Conservation (phyloP, 2,329 filamentous ascomycete species). For the Fusarium napiforme region DNA sequence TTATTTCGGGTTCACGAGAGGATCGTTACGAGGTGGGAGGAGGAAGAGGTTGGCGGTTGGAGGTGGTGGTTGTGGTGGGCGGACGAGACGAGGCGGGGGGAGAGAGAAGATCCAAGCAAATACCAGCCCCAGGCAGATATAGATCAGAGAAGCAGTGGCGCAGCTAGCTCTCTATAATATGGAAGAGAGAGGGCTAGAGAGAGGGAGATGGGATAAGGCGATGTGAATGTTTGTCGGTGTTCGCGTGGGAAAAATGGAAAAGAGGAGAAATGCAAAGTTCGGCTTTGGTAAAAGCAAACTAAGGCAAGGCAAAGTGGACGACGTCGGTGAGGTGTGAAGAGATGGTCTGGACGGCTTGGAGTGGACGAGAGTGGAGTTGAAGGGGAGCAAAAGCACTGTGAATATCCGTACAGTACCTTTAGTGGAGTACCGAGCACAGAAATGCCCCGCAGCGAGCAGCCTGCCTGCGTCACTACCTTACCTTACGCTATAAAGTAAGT, state of each 20-base stretch:
- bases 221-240: conserved; percentile 1
- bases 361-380: conserved; percentile 36
- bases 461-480: conserved; percentile 20
- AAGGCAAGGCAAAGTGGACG: conserved; percentile 37
- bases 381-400: conserved; percentile 24
- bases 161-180: conserved; percentile 26
- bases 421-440: conserved; percentile 24
- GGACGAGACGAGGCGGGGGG: conserved; percentile 41
- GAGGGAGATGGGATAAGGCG: background rate
- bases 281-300: conserved; percentile 34
- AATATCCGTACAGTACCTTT: conserved; percentile 22
- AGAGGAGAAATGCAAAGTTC: conserved; percentile 39
- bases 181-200: background rate
- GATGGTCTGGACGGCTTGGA: conserved; percentile 22
- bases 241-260: conserved; percentile 36
- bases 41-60: conserved; percentile 34
- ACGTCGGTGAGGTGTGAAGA: conserved; percentile 43
- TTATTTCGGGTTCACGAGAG: conserved; percentile 38
- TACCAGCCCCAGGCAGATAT: conserved; percentile 41
- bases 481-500: background rate
- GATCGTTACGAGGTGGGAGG: conserved; percentile 43
- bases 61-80: conserved; percentile 40
- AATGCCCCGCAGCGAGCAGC: conserved; percentile 30
- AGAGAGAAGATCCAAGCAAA: conserved; percentile 43
- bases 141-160: conserved; percentile 32